Evolutionary conservation across 2,329 filamentous ascomycete genomes (phyloP), one percentile per base, ranked within the genome.

Genomic region (Zalaria sp.): DNA sequence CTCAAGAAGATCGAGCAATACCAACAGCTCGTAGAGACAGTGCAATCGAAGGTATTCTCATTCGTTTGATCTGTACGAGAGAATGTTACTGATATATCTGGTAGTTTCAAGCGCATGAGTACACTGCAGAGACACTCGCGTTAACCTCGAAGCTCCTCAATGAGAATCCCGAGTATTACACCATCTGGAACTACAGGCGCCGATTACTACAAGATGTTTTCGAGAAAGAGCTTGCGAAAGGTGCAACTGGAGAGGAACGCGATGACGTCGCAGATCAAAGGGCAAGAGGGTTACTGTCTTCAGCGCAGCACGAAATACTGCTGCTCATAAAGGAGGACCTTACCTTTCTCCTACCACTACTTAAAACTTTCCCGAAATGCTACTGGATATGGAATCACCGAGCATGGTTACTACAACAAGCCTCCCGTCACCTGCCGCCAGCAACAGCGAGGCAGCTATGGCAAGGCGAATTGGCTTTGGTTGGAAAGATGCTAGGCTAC

Each of bases 321-420:
- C 64, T 76, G 3, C 57, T 81, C 28, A 71, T 96, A 46, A 72
- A 75, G 37, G 68, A 73, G 42, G 91, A 98, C 58, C 69, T 98
- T 29, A 66, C 67, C 38, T 94, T 95, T 56, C 79, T 89, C 29
- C 75, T 95, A 34, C 84, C 85, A 0, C 72, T 98, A 18, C 73
- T 98, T 39, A 73, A 84, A 49, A 77, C 86, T 50, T 89, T 78
- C 50, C 91, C 91, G 5, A 98, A 98, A 61, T 96, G 91, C 69
- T 98, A 98, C 66, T 96, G 91, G 89, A 89, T 98, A 55, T 98
- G 91, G 91, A 93, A 94, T 52, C 89, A 95, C 62, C 80, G 91
- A 27, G 64, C 81, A 37, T 98, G 91, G 88, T 67, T 89, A 3
- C 68, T 98, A 9, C 68, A 80, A 42, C 75, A 85, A 58, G 79